phyloP scores from a whole-genome alignment of 192 early-diverging fungal species.

The Podochytrium sp. region DNA sequence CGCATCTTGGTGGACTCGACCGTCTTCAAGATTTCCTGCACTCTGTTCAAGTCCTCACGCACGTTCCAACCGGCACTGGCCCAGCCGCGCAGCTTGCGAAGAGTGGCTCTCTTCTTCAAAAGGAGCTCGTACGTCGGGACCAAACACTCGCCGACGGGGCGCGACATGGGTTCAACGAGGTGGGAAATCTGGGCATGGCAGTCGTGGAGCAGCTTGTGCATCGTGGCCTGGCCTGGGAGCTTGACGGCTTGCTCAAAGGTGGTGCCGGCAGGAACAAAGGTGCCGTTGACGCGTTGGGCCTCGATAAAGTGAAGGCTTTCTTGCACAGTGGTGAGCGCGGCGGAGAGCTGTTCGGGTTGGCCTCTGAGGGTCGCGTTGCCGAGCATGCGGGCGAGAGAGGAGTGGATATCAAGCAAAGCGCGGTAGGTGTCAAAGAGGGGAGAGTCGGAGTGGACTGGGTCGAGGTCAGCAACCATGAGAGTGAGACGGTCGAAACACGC shows the following conservation, averaged over 20 bases:
- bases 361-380: not conserved
- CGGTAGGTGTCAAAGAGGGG: conserved; percentile 6
- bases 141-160: conserved; percentile 19
- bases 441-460: not conserved
- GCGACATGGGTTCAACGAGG: conserved; percentile 25
- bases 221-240: conserved; percentile 21
- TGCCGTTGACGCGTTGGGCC: not conserved
- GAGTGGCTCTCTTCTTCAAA: conserved; percentile 3
- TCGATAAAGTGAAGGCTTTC: conserved; percentile 13
- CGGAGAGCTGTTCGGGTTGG: not conserved
- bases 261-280: not conserved
- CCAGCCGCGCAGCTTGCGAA: conserved; percentile 21
- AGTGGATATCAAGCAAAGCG: conserved; percentile 7
- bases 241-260: conserved; percentile 7
- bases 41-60: not conserved
- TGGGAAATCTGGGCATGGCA: conserved; percentile 13
- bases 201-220: conserved; percentile 23
- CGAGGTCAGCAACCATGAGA: conserved; percentile 15
- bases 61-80: conserved; percentile 14
- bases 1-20: conserved; percentile 20
- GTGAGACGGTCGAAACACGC: conserved; percentile 13
- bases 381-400: not conserved
- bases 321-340: not conserved
- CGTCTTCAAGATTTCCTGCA: not conserved
- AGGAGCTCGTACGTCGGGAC: conserved; percentile 25